Conservation (phyloP, 345 rosid species). For the Cardiospermum halicacabum region DNA sequence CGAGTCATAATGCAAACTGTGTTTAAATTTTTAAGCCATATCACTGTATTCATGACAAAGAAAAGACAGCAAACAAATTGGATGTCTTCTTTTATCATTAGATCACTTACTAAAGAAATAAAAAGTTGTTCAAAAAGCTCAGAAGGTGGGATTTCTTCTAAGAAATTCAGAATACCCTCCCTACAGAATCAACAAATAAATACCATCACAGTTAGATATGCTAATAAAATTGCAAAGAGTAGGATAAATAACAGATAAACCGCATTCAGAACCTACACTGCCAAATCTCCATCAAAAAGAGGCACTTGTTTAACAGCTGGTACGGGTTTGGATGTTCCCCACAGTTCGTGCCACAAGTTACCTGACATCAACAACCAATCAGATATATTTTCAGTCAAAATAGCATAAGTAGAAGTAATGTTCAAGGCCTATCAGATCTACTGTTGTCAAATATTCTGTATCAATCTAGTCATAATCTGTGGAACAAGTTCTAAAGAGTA, state of each 20-base stretch:
- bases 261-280: conserved; percentile 70
- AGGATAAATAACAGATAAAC: background rate
- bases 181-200: conserved; percentile 37
- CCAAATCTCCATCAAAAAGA: conserved; percentile 87
- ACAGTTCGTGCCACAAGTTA: conserved; percentile 92
- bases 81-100: background rate
- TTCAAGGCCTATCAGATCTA: background rate
- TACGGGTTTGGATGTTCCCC: conserved; percentile 85
- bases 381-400: background rate
- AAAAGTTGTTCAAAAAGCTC: conserved; percentile 79
- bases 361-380: conserved; percentile 38
- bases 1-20: background rate
- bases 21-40: background rate
- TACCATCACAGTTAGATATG: conserved; percentile 3
- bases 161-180: conserved; percentile 73
- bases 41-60: background rate
- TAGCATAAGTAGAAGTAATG: background rate
- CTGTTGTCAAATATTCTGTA: background rate
- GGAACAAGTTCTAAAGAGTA: too few relatives aligned
- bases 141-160: conserved; percentile 70
- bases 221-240: conserved; percentile 5
- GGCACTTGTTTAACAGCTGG: conserved; percentile 94
- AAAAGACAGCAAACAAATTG: background rate
- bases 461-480: background rate
- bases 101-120: conserved; percentile 67